These are phyloP conservation scores for Starmerella floricola DNA, from an alignment of 805 yeast genomes.

Conservation along the genomic window DNA sequence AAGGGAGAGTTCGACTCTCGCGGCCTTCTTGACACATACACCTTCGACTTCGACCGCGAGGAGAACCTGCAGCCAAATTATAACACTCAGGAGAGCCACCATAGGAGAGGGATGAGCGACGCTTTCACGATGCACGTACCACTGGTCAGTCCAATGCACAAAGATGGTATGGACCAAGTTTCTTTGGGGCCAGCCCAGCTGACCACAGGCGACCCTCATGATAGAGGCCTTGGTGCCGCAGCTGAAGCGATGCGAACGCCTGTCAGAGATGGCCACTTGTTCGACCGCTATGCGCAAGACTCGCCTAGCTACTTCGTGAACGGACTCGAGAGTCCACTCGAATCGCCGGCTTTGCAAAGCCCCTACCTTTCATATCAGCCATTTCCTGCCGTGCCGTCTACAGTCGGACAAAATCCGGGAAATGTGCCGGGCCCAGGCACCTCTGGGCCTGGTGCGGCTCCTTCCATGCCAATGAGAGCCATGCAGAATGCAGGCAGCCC, in stretches of 20 bases:
- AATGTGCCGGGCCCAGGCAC: neutral
- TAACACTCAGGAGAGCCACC: neutral
- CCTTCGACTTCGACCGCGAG: neutral
- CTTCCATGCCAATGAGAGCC: neutral
- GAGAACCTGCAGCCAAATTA: neutral
- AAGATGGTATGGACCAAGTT: constrained; percentile 2
- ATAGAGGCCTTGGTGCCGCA: constrained; percentile 1
- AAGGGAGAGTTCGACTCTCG: neutral
- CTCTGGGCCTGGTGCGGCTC: neutral
- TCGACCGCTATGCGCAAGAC: constrained; percentile 3
- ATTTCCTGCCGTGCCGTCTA: constrained; percentile 11
- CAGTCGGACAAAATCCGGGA: neutral
- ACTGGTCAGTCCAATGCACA: constrained; percentile 13
- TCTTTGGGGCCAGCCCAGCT: neutral
- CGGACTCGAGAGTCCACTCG: constrained; percentile 17
- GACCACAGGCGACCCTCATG: neutral
- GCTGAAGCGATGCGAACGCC: constrained; percentile 13
- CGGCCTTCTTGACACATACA: neutral
- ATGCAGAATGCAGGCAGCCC: constrained; percentile 3
- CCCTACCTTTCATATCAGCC: constrained; percentile 15
- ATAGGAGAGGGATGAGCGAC: constrained; percentile 17
- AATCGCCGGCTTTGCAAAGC: constrained; percentile 14
- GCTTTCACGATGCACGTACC: constrained; percentile 19
- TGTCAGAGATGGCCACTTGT: constrained; percentile 7
- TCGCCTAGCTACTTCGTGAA: constrained; percentile 11